Conservation (phyloP, 2,329 filamentous ascomycete genomes). For the Fusarium camptoceras region DNA sequence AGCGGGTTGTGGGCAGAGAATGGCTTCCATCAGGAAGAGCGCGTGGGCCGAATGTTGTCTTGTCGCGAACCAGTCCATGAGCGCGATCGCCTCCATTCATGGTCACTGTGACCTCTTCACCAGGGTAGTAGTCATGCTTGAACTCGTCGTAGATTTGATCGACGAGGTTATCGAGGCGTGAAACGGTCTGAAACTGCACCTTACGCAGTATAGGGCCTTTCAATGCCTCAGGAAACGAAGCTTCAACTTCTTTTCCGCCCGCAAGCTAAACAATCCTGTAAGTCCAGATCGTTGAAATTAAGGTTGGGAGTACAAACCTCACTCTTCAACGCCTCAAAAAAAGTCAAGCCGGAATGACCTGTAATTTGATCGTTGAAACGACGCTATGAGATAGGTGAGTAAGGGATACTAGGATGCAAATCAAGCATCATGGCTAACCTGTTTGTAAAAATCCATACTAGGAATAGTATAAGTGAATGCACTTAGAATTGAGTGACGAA, state of each 20-base stretch:
- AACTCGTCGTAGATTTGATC: conserved; percentile 81
- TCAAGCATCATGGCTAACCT: conserved; percentile 65
- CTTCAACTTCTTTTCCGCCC: conserved; percentile 89
- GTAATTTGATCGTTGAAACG: conserved; percentile 97
- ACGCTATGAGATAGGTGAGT: conserved; percentile 63
- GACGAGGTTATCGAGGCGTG: conserved; percentile 84
- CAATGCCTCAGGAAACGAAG: conserved; percentile 88
- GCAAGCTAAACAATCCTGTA: conserved; percentile 64
- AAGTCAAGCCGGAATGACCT: conserved; percentile 89
- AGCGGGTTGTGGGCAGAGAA: conserved; percentile 78
- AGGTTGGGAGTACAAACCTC: conserved; percentile 71
- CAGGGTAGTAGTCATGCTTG: conserved; percentile 90
- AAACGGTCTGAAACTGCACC: conserved; percentile 91
- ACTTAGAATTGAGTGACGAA: background rate
- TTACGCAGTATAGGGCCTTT: conserved; percentile 90
- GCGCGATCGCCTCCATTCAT: conserved; percentile 75
- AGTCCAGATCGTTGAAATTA: conserved; percentile 12
- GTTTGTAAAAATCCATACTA: conserved; percentile 93
- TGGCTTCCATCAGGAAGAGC: conserved; percentile 75
- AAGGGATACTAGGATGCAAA: background rate
- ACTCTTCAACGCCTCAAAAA: conserved; percentile 91
- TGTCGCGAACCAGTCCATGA: conserved; percentile 84
- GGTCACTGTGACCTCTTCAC: conserved; percentile 82
- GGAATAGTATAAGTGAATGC: conserved; percentile 28
- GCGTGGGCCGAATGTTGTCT: conserved; percentile 76